These are phyloP conservation scores for Porogramme epimiltina DNA, from an alignment of 1,284 basidiomycete species.

Conservation along the genomic window DNA sequence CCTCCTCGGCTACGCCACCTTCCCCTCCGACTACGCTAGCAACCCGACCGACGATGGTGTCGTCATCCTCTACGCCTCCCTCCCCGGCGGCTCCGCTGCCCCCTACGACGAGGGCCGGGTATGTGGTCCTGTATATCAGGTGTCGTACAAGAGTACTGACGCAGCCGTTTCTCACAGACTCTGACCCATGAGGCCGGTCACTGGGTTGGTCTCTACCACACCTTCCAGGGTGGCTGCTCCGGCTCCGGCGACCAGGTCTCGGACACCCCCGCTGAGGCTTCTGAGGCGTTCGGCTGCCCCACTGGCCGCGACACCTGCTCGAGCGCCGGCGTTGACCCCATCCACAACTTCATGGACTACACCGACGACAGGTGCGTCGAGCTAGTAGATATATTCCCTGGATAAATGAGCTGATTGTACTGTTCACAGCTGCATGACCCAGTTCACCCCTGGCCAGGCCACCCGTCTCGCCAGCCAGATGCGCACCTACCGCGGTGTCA, in stretches of 20 bases:
- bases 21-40: conserved; percentile 43
- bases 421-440: conserved; percentile 42
- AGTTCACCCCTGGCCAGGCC: conserved; percentile 49
- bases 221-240: conserved; percentile 59
- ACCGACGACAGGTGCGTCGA: conserved; percentile 22
- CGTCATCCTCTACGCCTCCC: conserved; percentile 49
- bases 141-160: neutral
- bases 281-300: conserved; percentile 47
- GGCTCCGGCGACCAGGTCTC: conserved; percentile 50
- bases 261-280: conserved; percentile 52
- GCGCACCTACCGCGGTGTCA: conserved; percentile 47
- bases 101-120: conserved; percentile 45
- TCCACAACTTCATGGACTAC: conserved; percentile 41
- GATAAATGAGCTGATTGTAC: neutral
- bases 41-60: conserved; percentile 49
- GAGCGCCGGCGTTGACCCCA: conserved; percentile 37
- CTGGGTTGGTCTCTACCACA: conserved; percentile 61
- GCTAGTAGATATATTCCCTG: too few species aligned
- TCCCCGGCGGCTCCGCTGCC: conserved; percentile 48
- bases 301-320: conserved; percentile 47
- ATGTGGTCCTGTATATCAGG: neutral
- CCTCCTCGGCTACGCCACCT: conserved; percentile 50
- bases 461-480: conserved; percentile 44
- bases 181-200: conserved; percentile 58
- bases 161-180: conserved; percentile 34